Percentiles rank a stretch among this genome's conserved stretches.
Conservation (phyloP, 2,329 filamentous ascomycete species). For the Ophiostoma piceae region DNA sequence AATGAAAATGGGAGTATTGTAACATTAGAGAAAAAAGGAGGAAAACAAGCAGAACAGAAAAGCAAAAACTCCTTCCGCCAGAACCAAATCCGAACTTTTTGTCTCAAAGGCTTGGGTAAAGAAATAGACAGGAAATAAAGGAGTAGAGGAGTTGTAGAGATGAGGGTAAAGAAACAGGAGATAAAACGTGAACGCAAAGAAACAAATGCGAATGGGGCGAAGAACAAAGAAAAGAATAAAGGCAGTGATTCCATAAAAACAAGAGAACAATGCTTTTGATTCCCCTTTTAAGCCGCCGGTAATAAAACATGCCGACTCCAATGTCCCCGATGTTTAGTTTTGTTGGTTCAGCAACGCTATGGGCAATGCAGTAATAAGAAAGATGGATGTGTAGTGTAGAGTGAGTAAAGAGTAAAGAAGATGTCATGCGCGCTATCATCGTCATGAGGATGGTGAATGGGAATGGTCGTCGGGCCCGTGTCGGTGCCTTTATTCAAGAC, state of each 20-base stretch:
- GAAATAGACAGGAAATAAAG: conserved; percentile 12
- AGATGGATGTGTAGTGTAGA: background rate
- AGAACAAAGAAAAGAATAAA: background rate
- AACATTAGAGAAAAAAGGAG: background rate
- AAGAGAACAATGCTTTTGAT: background rate
- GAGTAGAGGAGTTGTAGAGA: background rate
- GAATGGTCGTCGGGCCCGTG: background rate
- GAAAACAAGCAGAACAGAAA: conserved; percentile 12
- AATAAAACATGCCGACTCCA: conserved; percentile 13
- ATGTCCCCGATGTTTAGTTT: background rate
- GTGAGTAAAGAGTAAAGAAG: no score
- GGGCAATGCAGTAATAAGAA: conserved; percentile 9
- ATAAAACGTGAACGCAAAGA: conserved; percentile 8
- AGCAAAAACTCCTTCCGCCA: conserved; percentile 17
- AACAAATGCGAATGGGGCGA: background rate
- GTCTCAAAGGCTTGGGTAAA: conserved; percentile 15
- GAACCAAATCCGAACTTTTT: conserved; percentile 16
- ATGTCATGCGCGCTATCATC: background rate
- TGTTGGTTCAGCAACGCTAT: conserved; percentile 13
- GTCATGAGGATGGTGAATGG: background rate
- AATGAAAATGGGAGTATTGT: conserved; percentile 10
- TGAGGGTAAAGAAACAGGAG: background rate
- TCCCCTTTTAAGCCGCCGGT: conserved; percentile 7
- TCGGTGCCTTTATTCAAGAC: background rate
- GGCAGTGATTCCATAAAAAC: background rate